Evolutionary conservation across 345 rosid genomes (phyloP).

Genomic region (Boechera stricta): DNA sequence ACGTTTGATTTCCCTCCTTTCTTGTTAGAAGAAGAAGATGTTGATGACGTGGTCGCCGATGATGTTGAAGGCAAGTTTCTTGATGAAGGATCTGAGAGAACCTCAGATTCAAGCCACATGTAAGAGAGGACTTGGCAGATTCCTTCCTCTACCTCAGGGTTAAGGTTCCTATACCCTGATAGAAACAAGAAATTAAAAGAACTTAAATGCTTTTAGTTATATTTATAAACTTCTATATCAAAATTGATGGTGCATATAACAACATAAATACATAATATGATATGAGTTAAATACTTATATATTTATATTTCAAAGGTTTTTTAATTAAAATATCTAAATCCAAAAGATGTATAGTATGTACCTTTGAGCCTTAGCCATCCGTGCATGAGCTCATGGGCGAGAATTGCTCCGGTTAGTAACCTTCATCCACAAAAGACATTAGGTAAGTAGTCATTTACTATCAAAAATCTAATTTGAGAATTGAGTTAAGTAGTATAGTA

Average conservation of each 20-base stretch:
- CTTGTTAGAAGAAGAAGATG: conserved; percentile 60
- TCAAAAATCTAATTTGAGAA: background rate
- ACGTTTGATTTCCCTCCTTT: conserved; percentile 72
- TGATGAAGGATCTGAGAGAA: conserved; percentile 57
- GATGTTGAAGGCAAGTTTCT: conserved; percentile 58
- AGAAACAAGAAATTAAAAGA: background rate
- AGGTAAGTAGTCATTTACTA: background rate
- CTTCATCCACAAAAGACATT: conserved; percentile 51
- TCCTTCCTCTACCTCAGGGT: conserved; percentile 95
- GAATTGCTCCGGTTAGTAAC: conserved; percentile 93
- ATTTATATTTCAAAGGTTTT: background rate
- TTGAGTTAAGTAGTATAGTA: conserved; percentile 21
- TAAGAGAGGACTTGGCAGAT: conserved; percentile 89
- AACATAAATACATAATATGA: too few relatives aligned
- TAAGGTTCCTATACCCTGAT: conserved; percentile 76
- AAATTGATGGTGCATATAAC: too few relatives aligned
- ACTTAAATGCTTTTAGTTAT: background rate
- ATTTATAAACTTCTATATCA: background rate
- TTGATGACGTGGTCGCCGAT: conserved; percentile 52
- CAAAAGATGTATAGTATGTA: conserved; percentile 1
- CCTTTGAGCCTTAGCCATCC: conserved; percentile 96
- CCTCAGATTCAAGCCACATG: conserved; percentile 99
- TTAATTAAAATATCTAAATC: background rate
- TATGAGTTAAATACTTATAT: too few relatives aligned
- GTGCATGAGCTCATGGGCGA: conserved; percentile 93